These are phyloP conservation scores for Boletus fagicola DNA, from an alignment of 768 basidiomycete genomes.

Conservation along the genomic window DNA sequence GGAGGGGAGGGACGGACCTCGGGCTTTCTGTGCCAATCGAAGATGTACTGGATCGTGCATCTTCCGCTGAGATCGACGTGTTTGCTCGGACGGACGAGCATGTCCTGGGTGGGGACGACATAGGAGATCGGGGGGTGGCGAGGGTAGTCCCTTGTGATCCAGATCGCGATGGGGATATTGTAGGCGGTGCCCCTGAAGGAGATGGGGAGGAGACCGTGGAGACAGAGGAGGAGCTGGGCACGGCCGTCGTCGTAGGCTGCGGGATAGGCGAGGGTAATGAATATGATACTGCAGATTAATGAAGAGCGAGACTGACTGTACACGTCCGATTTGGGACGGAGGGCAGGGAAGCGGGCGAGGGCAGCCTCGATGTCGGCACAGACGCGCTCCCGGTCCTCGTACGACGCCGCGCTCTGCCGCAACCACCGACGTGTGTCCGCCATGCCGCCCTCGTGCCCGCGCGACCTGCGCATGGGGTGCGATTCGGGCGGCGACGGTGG, in stretches of 20 bases:
- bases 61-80: slow-evolving; percentile 80
- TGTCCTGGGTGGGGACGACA: slow-evolving; percentile 87
- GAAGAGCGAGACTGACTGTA: slow-evolving; percentile 51
- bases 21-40: slow-evolving; percentile 76
- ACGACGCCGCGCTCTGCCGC: slow-evolving; percentile 57
- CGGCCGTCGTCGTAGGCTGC: slow-evolving; percentile 93
- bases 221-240: slow-evolving; percentile 83
- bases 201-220: slow-evolving; percentile 92
- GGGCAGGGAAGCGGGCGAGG: slow-evolving; percentile 52
- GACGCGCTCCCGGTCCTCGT: slow-evolving; percentile 54
- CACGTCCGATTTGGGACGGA: slow-evolving; percentile 77
- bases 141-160: slow-evolving; percentile 86
- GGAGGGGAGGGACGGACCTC: slow-evolving; percentile 40
- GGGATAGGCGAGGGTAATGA: neutral
- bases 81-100: slow-evolving; percentile 79
- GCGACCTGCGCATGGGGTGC: neutral
- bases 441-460: slow-evolving; percentile 9
- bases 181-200: slow-evolving; percentile 71
- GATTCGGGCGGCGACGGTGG: slow-evolving; percentile 11
- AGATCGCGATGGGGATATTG: slow-evolving; percentile 91
- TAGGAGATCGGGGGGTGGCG: slow-evolving; percentile 78
- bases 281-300: neutral
- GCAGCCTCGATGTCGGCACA: slow-evolving; percentile 60
- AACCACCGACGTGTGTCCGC: slow-evolving; percentile 51
- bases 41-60: slow-evolving; percentile 66